Evolutionary conservation across 2,329 filamentous ascomycete species (phyloP).

Genomic region (Fusarium begoniae): DNA sequence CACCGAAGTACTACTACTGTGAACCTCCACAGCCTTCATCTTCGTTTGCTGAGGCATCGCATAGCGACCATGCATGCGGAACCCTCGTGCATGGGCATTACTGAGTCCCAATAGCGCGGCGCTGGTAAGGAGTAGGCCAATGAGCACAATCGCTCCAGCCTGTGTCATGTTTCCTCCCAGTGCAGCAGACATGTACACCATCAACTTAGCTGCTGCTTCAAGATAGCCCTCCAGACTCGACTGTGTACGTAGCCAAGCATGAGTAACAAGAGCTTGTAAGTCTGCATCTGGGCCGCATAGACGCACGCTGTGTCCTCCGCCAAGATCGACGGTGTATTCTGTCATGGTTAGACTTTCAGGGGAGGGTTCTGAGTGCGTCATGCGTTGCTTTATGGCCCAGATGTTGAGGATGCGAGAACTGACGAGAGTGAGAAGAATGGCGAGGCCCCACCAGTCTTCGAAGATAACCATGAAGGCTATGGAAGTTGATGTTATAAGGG

Average conservation of each 20-base stretch:
- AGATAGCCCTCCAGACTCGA: slow-evolving; percentile 61
- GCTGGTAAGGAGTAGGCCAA: slow-evolving; percentile 61
- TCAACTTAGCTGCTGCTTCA: slow-evolving; percentile 62
- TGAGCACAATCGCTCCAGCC: slow-evolving; percentile 60
- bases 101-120: slow-evolving; percentile 63
- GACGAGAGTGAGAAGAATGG: slow-evolving; percentile 59
- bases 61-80: slow-evolving; percentile 63
- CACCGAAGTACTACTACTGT: neutral
- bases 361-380: slow-evolving; percentile 20
- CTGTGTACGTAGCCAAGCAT: slow-evolving; percentile 63
- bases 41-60: slow-evolving; percentile 42
- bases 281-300: slow-evolving; percentile 64
- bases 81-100: slow-evolving; percentile 58
- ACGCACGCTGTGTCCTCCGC: slow-evolving; percentile 59
- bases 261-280: slow-evolving; percentile 67
- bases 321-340: slow-evolving; percentile 64
- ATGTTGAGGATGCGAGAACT: slow-evolving; percentile 65
- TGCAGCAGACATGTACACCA: slow-evolving; percentile 66
- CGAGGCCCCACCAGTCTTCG: slow-evolving; percentile 62
- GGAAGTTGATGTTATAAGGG: slow-evolving; percentile 56
- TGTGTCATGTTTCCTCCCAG: slow-evolving; percentile 65
- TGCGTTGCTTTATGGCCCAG: slow-evolving; percentile 63
- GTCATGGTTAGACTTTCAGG: slow-evolving; percentile 30
- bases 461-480: slow-evolving; percentile 57
- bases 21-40: neutral